Base-by-base conservation (phyloP, 2,329 filamentous ascomycete species). In the Sarocladium oryzae region DNA sequence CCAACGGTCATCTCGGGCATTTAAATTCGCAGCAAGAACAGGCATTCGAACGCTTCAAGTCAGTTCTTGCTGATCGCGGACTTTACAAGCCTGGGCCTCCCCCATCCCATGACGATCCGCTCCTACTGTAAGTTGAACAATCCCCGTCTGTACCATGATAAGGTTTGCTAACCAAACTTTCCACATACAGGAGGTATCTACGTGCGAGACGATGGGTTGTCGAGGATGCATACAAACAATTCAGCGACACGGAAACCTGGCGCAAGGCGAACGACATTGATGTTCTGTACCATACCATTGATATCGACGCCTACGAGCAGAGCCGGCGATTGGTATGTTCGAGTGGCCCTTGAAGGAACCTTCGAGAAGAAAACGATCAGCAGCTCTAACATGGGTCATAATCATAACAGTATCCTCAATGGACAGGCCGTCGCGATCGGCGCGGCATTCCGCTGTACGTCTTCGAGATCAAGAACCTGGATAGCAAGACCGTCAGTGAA, bases 371-470 rank as follows among this genome's bases (percentile, higher is more conserved):
- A 18, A 18, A n/a, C n/a, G n/a, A n/a, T n/a, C n/a, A n/a, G n/a
- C n/a, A n/a, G n/a, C n/a, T n/a, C n/a, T n/a, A n/a, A n/a, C n/a
- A n/a, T n/a, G n/a, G n/a, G n/a, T n/a, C n/a, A n/a, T n/a, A n/a
- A n/a, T n/a, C n/a, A n/a, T 20, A n/a, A 9, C 61, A 91, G 86
- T 96, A 96, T 64, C 90, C 91, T 21, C 89, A 96, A 81, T 96
- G 90, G 88, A 95, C 89, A 18, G 92, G 92, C 51, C 86, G 90
- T 57, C 82, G 91, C 58, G 92, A 96, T 70, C 86, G 83, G 59
- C 86, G 90, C 59, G 92, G 92, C 58, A 96, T 96, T 56, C 92
- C 92, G 7, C 78, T 96, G 59, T 96, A 93, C 69, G 81, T 96
- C 54, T 96, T 88, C 69, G 88, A 95, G 69, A 89, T 96, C 66